Evolutionary conservation across 75 land plant genomes (phyloP), one percentile per base, ranked within the genome.

Genomic region (Selaginella moellendorffii): DNA sequence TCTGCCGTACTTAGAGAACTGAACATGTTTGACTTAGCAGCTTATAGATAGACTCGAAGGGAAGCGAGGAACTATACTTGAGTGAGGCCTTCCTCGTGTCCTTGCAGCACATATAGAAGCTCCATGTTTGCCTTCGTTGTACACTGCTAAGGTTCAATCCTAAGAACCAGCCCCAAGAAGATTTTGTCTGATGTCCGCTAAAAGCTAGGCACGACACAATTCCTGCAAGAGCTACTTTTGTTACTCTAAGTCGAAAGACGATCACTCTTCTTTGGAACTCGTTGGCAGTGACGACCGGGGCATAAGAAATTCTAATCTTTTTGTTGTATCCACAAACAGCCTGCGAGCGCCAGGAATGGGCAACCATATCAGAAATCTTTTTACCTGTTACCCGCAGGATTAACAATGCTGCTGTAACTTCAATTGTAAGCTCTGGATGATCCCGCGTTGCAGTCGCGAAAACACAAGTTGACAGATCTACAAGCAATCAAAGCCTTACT

Each of bases 361-460:
- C 14, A 36, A 5, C 46, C 5, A 5, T 14, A 36, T 36, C 10
- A 14, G 46, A 36, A 14, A 54, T 0, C 61, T 28, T 8, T n/a
- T 2, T 77, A 88, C 99, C 80, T 95, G 1, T 81, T 73, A 53
- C 88, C 99, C 24, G 72, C 31, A 10, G 85, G 69, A 42, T 86
- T 90, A 61, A 95, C 77, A 80, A 80, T 18, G 99, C 99, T 56
- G 99, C 79, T 30, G 91, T 76, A 27, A 95, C 86, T 72, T 95
- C 99, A 78, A 89, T 96, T 88, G 89, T 84, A 81, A 89, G 99
- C 30, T 89, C 93, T 27, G 99, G 99, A 74, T 95, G 99, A 63
- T 95, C 99, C 24, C 97, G 81, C 0, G 91, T 83, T 28, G 99
- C 80, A 22, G 79, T 77, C 63, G 97, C 91, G 76, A 89, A 90